These are phyloP conservation scores for Cardamine occulta DNA, from an alignment of 345 rosid genomes.

Conservation along the genomic window DNA sequence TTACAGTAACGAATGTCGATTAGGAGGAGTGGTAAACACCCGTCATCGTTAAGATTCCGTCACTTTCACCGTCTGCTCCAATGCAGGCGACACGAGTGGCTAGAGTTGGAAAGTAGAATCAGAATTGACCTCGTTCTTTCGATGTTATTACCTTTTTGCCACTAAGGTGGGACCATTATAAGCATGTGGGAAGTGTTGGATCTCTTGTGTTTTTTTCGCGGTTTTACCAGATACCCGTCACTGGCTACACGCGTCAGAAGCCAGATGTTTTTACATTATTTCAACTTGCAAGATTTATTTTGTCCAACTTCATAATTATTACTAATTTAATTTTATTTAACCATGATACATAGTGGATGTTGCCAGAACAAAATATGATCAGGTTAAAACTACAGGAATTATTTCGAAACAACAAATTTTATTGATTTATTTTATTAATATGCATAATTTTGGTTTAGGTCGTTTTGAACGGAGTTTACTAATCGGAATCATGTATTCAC, in stretches of 20 bases:
- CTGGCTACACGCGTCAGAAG: neutral
- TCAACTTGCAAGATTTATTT: neutral
- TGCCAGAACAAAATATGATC: neutral
- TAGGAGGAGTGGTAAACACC: neutral
- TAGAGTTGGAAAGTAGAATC: slow-evolving; percentile 53
- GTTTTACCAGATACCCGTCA: neutral
- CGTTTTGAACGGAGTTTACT: neutral
- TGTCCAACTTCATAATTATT: neutral
- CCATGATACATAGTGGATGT: neutral
- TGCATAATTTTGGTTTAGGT: neutral
- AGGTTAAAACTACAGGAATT: neutral
- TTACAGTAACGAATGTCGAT: slow-evolving; percentile 41
- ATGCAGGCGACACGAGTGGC: slow-evolving; percentile 68
- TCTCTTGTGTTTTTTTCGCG: neutral
- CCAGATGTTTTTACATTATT: neutral
- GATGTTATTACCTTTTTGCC: neutral
- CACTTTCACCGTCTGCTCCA: slow-evolving; percentile 64
- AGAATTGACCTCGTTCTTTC: slow-evolving; percentile 38
- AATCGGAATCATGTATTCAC: neutral
- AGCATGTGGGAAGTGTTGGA: slow-evolving; percentile 40
- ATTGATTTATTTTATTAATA: neutral
- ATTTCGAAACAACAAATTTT: neutral
- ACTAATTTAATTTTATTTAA: neutral
- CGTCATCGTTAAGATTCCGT: slow-evolving; percentile 55
- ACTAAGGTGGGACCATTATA: slow-evolving; percentile 35